These are phyloP conservation scores for Wickerhamiella spandovensis DNA, from an alignment of 805 yeast genomes.

Conservation along the genomic window DNA sequence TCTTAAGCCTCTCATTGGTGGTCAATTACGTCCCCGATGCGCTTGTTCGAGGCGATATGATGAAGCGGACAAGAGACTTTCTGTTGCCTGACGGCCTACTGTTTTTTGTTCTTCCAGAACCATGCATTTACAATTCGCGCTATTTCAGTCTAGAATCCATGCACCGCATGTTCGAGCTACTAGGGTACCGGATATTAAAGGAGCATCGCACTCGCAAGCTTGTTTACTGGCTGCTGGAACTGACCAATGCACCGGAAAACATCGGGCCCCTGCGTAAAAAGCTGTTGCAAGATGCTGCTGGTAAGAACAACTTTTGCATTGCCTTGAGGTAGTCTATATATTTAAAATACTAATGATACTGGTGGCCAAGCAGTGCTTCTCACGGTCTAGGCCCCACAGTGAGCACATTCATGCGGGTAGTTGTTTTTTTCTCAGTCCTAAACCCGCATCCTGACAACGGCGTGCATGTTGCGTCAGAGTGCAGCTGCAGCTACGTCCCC, in stretches of 20 bases:
- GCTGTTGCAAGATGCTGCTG: conserved; percentile 42
- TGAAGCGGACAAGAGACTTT: conserved; percentile 43
- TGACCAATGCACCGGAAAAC: neutral
- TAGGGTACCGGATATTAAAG: conserved; percentile 44
- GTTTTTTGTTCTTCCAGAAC: conserved; percentile 77
- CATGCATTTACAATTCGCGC: conserved; percentile 74
- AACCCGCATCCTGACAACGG: neutral
- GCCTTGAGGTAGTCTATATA: conserved; percentile 15
- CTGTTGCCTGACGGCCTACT: conserved; percentile 29
- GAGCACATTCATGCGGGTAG: neutral
- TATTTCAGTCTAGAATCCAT: conserved; percentile 42
- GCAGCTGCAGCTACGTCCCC: neutral
- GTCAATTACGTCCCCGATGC: conserved; percentile 77
- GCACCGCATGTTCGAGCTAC: conserved; percentile 33
- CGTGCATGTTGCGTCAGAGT: neutral
- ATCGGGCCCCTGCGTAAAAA: conserved; percentile 3
- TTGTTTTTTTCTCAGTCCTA: neutral
- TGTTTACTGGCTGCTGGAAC: conserved; percentile 49
- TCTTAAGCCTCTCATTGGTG: conserved; percentile 76
- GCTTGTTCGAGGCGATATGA: conserved; percentile 62
- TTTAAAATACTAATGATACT: neutral
- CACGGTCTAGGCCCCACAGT: neutral
- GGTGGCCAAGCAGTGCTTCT: neutral
- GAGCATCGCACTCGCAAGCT: conserved; percentile 55
- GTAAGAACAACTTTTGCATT: conserved; percentile 61